A percentile compares a stretch with the other conserved stretches of the same genome.
Evolutionary conservation across 106 monocot species (phyloP).

Genomic region (Hemerocallis citrina): DNA sequence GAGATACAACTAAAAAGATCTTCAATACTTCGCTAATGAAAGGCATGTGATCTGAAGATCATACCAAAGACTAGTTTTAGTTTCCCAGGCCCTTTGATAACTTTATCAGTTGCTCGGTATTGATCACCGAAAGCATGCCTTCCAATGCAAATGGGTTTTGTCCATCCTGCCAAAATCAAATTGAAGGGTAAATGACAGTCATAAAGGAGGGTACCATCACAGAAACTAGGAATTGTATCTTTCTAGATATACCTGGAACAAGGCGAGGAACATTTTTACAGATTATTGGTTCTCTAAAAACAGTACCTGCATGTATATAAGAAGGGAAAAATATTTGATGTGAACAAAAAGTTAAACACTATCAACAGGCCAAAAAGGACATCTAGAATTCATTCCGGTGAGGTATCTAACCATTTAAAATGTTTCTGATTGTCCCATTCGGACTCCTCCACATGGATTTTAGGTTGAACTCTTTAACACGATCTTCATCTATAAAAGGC

Average conservation of each 20-base stretch:
- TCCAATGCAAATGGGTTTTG: slow-evolving; percentile 94
- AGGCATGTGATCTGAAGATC: not conserved
- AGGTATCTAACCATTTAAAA: slow-evolving; percentile 61
- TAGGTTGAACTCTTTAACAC: slow-evolving; percentile 82
- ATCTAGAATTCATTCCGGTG: not conserved
- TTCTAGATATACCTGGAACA: slow-evolving; percentile 50
- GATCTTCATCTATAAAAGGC: slow-evolving; percentile 62
- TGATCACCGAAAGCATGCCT: slow-evolving; percentile 99
- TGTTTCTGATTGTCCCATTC: slow-evolving; percentile 94
- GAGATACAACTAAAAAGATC: no score
- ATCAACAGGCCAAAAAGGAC: not conserved
- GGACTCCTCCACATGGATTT: slow-evolving; percentile 98
- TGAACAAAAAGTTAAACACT: not conserved
- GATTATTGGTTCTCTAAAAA: slow-evolving; percentile 93
- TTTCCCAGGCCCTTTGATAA: slow-evolving; percentile 84
- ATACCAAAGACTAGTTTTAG: slow-evolving; percentile 85
- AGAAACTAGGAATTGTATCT: not conserved
- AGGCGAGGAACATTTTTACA: slow-evolving; percentile 85
- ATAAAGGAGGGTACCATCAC: not conserved
- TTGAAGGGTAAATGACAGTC: not conserved
- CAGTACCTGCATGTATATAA: slow-evolving; percentile 51
- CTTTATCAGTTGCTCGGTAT: slow-evolving; percentile 77
- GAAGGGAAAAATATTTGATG: not conserved
- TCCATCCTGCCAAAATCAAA: slow-evolving; percentile 52
- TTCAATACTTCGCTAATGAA: no score